Base-by-base conservation (phyloP, 2,329 filamentous ascomycete species). In the Hypoxylon sp. region DNA sequence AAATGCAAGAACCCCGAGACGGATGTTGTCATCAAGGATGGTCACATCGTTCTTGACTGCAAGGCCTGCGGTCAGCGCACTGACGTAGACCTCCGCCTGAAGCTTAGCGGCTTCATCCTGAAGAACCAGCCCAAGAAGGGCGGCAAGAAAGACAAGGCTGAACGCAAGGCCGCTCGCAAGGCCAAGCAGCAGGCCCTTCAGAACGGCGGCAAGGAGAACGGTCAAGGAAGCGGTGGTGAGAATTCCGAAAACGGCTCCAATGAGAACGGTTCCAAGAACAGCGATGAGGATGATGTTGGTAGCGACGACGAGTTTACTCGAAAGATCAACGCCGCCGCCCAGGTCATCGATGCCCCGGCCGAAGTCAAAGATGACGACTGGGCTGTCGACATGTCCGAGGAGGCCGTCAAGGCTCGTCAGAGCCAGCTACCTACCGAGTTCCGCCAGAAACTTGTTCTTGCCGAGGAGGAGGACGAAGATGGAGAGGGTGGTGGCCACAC, bases 1-100 rank as follows among this genome's bases (percentile, higher is more conserved):
- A 94, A 96, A 80, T 99, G 95, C 90, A 97, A 97, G 89, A 99
- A 99, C 80, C 95, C 95, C 34, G 95, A 99, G 85, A 99, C 95
- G 70, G 94, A 96, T 70, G 90, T 98, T 76, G 88, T 91, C 76
- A 93, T 98, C 85, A 97, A 97, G 82, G 94, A 97, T 74, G 92
- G 91, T 57, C 89, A 87, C 48, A 98, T 99, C 79, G 81, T 92
- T 67, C 89, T 98, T 71, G 95, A 99, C 82, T 99, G 95, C 90
- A 99, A 99, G 84, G 95, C 95, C 67, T 99, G 95, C 77, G 95
- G 95, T 77, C 91, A 97, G 81, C 93, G 93, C 75, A 91, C 91
- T 70, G 90, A 95, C 68, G 94, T 97, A 58, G 94, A 98, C 75
- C 85, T 94, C 70, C 93, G 94, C 76, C 89, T 97, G 79, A 99